Conservation (phyloP, 1,284 basidiomycete species). For the Sanguinoderma infundibulare region DNA sequence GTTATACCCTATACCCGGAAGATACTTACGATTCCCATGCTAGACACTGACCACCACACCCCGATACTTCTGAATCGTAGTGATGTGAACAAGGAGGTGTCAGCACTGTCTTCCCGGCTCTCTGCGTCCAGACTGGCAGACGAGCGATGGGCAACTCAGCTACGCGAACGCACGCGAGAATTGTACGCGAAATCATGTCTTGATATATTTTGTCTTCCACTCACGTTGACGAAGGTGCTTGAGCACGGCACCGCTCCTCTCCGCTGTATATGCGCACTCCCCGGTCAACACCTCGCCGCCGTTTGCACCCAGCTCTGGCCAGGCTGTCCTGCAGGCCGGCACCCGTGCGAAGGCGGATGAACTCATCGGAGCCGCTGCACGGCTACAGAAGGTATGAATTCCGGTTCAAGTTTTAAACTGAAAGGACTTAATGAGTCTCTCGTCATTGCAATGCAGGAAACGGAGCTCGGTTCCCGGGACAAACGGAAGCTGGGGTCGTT, state of each 20-base stretch:
- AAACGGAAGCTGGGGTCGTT: conserved; percentile 28
- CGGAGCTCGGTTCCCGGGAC: conserved; percentile 25
- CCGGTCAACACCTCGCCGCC: conserved; percentile 34
- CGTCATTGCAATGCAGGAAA: too few relatives aligned
- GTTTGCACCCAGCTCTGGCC: conserved; percentile 18
- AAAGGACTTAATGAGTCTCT: too few relatives aligned
- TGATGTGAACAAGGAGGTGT: conserved; percentile 27
- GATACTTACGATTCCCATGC: not conserved
- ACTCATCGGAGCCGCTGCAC: conserved; percentile 19
- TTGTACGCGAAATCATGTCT: conserved; percentile 28
- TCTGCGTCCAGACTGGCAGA: conserved; percentile 8
- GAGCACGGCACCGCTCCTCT: conserved; percentile 19
- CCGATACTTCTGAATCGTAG: conserved; percentile 28
- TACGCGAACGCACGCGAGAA: conserved; percentile 7
- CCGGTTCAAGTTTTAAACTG: too few relatives aligned
- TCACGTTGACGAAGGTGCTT: conserved; percentile 9
- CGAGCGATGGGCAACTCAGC: conserved; percentile 14
- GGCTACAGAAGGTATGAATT: conserved; percentile 26
- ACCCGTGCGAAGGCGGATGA: conserved; percentile 15
- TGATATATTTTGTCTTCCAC: not conserved
- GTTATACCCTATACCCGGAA: too few relatives aligned
- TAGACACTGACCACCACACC: conserved; percentile 12
- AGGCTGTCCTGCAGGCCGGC: conserved; percentile 9
- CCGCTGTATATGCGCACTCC: conserved; percentile 27
- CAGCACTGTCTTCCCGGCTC: conserved; percentile 3